Base-by-base conservation (phyloP, 2,329 filamentous ascomycete genomes). In the Diaporthe aspalathi region DNA sequence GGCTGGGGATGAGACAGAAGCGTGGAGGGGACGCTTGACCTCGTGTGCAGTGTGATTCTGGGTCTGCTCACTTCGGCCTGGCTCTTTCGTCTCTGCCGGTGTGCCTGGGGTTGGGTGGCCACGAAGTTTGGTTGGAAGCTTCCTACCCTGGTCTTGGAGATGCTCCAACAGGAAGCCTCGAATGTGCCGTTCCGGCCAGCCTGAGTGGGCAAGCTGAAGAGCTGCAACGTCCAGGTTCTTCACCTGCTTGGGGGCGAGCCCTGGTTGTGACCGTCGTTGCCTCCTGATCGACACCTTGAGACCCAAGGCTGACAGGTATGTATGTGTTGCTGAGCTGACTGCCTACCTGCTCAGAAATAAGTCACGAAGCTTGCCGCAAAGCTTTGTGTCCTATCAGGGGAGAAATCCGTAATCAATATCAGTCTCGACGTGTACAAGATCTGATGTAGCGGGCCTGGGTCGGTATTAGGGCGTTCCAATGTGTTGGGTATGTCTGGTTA, bases 351-450 rank as follows among this genome's bases (percentile, higher is more conserved):
- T 24, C n/a, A 50, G 43, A 20, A 17, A n/a, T 32, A 65, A 50
- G 45, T 63, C n/a, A 50, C 47, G 40, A 50, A 50, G 52, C 29
- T 70, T 32, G 27, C 32, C 29, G 68, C n/a, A 38, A 22, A 52
- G 32, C 35, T 35, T 53, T 62, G 45, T 22, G 27, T 40, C 32
- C 29, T 63, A 35, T 20, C 16, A 6, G 45, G 47, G 5, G 5
- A n/a, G 52, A 29, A 32, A 22, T 20, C 20, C 50, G 49, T 67
- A 38, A 17, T 67, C 40, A 65, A 53, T 52, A 43, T 32, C 53
- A 68, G 22, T 29, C 22, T 27, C 50, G 35, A 40, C 69, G 52
- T 11, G 65, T 50, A 71, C 57, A 71, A 73, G 57, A 71, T 60
- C 63, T 22, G 45, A 65, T 52, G 43, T 20, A 38, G 24, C 53